Evolutionary conservation across 2,329 filamentous ascomycete genomes (phyloP).

Genomic region (Celoporthe dispersa): DNA sequence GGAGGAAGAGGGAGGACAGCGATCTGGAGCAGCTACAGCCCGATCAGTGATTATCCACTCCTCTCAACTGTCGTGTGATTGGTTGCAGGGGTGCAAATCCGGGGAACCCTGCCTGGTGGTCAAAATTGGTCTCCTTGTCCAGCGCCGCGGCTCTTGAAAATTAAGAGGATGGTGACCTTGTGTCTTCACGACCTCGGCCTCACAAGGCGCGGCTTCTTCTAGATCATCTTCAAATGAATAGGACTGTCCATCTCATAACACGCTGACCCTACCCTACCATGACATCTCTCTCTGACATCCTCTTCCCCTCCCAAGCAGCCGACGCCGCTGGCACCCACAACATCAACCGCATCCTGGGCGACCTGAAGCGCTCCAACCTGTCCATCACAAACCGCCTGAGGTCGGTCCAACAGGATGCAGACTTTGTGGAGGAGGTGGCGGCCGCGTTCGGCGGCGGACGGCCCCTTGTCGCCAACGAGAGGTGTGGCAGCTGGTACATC

Average conservation of each 20-base stretch:
- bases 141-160: not conserved
- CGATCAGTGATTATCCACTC: no score
- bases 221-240: not conserved
- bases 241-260: not conserved
- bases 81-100: no score
- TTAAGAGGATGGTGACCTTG: not conserved
- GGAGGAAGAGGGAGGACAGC: no score
- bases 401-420: constrained; percentile 77
- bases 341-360: constrained; percentile 70
- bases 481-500: constrained; percentile 97
- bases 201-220: not conserved
- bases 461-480: constrained; percentile 87
- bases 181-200: not conserved
- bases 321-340: constrained; percentile 52
- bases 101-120: not conserved
- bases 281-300: constrained; percentile 45
- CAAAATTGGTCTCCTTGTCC: not conserved
- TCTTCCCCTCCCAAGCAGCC: constrained; percentile 55
- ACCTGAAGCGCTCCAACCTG: constrained; percentile 76
- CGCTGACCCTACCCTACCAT: constrained; percentile 24
- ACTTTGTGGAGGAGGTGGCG: constrained; percentile 70
- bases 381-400: constrained; percentile 80
- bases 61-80: no score
- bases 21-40: no score
- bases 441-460: constrained; percentile 52